These are phyloP conservation scores for Ottelia alismoides DNA, from an alignment of 106 monocot species.

Conservation along the genomic window DNA sequence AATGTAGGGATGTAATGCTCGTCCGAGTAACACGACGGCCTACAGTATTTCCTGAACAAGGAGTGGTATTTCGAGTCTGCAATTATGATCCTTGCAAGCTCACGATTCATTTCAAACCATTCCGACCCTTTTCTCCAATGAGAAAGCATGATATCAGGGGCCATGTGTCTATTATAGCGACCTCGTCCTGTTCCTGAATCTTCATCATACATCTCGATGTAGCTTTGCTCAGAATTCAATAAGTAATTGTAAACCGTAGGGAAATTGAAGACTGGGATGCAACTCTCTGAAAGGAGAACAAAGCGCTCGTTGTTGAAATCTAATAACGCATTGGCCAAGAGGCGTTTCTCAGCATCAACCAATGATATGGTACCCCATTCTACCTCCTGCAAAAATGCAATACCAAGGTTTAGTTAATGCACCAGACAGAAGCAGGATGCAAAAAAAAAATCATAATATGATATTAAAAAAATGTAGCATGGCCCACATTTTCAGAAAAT, in stretches of 20 bases:
- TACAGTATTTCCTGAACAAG: constrained; percentile 10
- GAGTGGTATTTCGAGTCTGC: constrained; percentile 11
- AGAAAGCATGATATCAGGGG: constrained; percentile 1
- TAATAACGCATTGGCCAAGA: constrained; percentile 9
- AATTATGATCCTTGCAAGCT: background rate
- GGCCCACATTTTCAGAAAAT: too few relatives aligned
- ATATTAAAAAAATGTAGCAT: too few relatives aligned
- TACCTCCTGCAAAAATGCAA: constrained; percentile 13
- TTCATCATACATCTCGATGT: constrained; percentile 9
- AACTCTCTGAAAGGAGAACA: constrained; percentile 18
- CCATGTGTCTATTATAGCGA: constrained; percentile 4
- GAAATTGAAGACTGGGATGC: constrained; percentile 14
- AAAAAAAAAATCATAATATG: too few relatives aligned
- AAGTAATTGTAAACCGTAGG: constrained; percentile 6
- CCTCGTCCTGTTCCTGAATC: constrained; percentile 3
- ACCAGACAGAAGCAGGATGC: too few relatives aligned
- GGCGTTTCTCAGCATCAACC: constrained; percentile 13
- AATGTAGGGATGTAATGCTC: constrained; percentile 14
- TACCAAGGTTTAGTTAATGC: too few relatives aligned
- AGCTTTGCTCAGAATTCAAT: constrained; percentile 10
- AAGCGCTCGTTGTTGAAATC: constrained; percentile 16
- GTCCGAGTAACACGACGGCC: constrained; percentile 13
- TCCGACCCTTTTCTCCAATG: constrained; percentile 17
- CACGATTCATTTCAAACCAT: constrained; percentile 12
- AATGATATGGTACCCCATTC: constrained; percentile 16